Conservation (phyloP, 202 grass and related monocot species). For the Bolboschoenoplectus hybrid region DNA sequence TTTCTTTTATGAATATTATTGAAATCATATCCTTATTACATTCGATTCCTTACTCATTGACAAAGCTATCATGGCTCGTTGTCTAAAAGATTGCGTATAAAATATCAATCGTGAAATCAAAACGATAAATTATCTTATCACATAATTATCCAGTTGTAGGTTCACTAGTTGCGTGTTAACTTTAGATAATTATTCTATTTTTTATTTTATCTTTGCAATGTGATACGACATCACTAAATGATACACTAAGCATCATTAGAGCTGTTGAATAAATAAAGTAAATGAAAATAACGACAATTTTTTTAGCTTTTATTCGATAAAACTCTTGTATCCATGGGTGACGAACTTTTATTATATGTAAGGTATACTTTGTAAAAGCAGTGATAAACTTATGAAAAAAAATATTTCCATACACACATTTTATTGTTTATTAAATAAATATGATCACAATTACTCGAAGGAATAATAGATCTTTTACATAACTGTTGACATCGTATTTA, state of each 20-base stretch:
- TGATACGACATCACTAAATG: conserved; percentile 6
- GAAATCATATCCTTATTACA: too few species aligned
- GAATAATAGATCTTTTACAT: too few species aligned
- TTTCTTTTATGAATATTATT: too few species aligned
- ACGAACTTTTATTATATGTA: too few species aligned
- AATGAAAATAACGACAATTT: background rate
- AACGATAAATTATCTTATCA: background rate
- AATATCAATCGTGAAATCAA: background rate
- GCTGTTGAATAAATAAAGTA: background rate
- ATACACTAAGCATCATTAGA: background rate
- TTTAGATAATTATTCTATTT: background rate
- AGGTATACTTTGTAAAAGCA: too few species aligned
- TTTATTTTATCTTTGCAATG: background rate
- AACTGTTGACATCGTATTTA: too few species aligned
- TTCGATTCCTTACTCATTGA: background rate
- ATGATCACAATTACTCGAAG: too few species aligned
- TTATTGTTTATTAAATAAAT: too few species aligned
- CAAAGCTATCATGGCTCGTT: background rate
- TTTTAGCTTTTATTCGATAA: background rate
- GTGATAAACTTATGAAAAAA: too few species aligned
- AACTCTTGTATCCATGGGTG: background rate
- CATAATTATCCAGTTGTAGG: background rate
- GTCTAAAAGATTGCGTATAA: background rate
- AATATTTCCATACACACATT: too few species aligned
- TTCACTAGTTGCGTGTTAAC: background rate